Conservation (phyloP, 495 filamentous ascomycete genomes). For the Cercophora sp. region DNA sequence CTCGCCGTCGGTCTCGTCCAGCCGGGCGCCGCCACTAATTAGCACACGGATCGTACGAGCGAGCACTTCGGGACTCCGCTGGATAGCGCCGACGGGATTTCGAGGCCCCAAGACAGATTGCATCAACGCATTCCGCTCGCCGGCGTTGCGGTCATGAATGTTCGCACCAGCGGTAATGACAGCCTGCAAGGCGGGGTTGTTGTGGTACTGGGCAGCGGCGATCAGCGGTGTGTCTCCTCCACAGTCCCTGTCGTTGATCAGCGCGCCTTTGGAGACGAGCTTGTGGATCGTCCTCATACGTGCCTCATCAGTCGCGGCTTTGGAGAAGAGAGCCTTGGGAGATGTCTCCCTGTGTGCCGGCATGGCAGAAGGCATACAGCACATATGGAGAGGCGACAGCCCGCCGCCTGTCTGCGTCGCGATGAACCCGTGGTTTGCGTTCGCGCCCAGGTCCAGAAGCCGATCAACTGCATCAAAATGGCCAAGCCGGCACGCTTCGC, state of each 20-base stretch:
- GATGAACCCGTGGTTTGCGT: conserved; percentile 24
- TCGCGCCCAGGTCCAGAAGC: conserved; percentile 32
- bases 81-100: not conserved
- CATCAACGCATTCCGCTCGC: conserved; percentile 17
- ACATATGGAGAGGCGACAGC: conserved; percentile 30
- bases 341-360: not conserved
- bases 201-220: conserved; percentile 21
- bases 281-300: conserved; percentile 25
- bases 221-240: conserved; percentile 30
- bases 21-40: conserved; percentile 18
- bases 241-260: conserved; percentile 25
- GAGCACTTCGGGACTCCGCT: conserved; percentile 9
- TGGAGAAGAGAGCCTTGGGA: not conserved
- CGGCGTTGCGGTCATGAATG: conserved; percentile 15
- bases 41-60: conserved; percentile 14
- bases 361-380: conserved; percentile 28
- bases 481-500: conserved; percentile 33
- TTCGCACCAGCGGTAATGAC: conserved; percentile 20
- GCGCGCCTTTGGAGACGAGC: conserved; percentile 28
- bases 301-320: conserved; percentile 14
- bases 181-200: conserved; percentile 17
- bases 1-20: conserved; percentile 16
- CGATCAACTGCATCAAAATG: conserved; percentile 28
- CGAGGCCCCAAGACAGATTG: conserved; percentile 19
- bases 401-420: conserved; percentile 10